Base-by-base conservation (phyloP, 768 basidiomycete genomes). In the Macrolepiota albuminosa region DNA sequence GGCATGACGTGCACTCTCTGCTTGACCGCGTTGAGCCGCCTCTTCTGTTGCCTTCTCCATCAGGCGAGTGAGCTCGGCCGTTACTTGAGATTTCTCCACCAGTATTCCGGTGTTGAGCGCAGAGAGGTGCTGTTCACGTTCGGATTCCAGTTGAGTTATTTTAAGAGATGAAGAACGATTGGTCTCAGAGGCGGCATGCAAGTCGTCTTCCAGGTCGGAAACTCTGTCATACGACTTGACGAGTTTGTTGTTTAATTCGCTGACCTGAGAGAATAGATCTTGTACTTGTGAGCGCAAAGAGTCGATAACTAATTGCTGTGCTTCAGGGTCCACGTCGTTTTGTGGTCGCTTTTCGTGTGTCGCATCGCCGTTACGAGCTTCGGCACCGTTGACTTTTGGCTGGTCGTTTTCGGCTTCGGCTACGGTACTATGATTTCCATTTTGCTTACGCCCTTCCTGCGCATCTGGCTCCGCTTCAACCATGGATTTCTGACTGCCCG, bases 31-130 rank as follows among this genome's bases (percentile, higher is more conserved):
- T 64, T 88, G 84, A 1, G 92, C 87, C 14, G 95, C 94, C 75
- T 97, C 96, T 67, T 96, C 93, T 21, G 93, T 92, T n/a, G 95
- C 88, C 63, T 87, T 89, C 66, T 95, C 91, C 87, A 98, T 98
- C 61, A 99, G 77, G 34, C 95, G 84, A 65, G 86, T 95, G 60
- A 99, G 86, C 76, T 99, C 96, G 3, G 86, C 71, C 9, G 91
- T 94, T 57, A 98, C 95, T 72, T 95, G 88, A 24, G 85, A 78
- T 69, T 91, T 89, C 72, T 99, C 96, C 24, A 99, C 95, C 46
- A 98, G 78, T 45, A 96, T 75, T 9, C 96, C 96, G 0, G 91
- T 93, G 69, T 95, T 92, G 65, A 98, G 80, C 10, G 91, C 92
- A 21, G 92, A 86, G 6, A 97, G 82, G 74, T 98, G 95, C 66